phyloP scores from a whole-genome alignment of 2,329 filamentous ascomycete species.

The Penicillium sp. region DNA sequence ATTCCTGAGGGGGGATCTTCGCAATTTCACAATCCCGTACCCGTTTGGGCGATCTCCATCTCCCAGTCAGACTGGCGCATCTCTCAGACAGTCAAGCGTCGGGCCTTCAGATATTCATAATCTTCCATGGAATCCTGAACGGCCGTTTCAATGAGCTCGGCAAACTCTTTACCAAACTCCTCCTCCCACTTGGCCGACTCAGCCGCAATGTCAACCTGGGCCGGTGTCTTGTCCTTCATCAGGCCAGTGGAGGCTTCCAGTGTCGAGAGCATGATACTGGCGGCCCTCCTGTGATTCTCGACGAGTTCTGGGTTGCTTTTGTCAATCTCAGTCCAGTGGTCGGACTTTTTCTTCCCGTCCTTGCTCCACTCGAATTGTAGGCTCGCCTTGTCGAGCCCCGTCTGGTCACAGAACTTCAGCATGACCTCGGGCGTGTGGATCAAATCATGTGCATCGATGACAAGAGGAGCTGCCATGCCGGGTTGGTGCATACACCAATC shows the following conservation, averaged over 20 bases:
- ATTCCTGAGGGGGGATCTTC: no score
- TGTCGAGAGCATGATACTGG: constrained; percentile 24
- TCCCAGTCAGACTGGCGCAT: no score
- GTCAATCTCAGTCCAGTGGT: not conserved
- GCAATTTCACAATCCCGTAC: no score
- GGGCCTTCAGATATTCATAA: constrained; percentile 35
- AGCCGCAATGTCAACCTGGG: constrained; percentile 27
- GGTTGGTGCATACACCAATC: constrained; percentile 29
- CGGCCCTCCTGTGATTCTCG: not conserved
- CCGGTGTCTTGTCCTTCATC: constrained; percentile 26
- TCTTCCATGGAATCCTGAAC: constrained; percentile 34
- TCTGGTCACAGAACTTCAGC: constrained; percentile 20
- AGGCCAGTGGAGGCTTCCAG: constrained; percentile 29
- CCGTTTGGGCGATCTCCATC: no score
- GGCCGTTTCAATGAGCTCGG: constrained; percentile 19
- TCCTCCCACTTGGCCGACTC: constrained; percentile 33
- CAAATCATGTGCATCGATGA: constrained; percentile 37
- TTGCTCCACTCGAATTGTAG: constrained; percentile 30
- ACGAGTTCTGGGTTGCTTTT: not conserved
- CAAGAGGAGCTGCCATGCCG: constrained; percentile 16
- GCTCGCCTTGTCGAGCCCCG: constrained; percentile 29
- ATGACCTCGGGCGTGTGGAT: constrained; percentile 31
- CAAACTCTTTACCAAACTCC: constrained; percentile 30
- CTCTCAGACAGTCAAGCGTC: constrained; percentile 12
- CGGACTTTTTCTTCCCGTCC: constrained; percentile 4